Evolutionary conservation across 305 asterid species (phyloP), one percentile per base, ranked within the genome.

Genomic region (Rubia occidens): DNA sequence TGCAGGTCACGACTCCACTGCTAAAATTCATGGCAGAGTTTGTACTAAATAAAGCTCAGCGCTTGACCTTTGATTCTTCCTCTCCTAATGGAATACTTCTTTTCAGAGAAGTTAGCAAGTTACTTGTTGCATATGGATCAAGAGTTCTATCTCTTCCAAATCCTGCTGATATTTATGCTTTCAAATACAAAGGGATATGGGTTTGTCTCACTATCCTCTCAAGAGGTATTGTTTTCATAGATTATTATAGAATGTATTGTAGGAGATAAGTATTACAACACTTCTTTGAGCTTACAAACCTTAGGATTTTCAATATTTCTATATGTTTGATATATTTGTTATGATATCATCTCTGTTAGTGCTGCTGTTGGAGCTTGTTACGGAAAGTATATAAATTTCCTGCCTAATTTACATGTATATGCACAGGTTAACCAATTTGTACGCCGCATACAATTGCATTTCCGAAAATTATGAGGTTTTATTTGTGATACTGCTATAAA

Each of bases 61-160:
- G 98, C 18, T 82, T 94, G 86, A 90, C 91, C 67, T 94, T 94
- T 79, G 98, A 94, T 81, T 87, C 84, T 54, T 94, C 98, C 70
- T 94, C 98, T 71, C 96, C 98, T 59, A 90, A 91, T 76, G 98
- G 97, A 74, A 94, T 94, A 77, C 96, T 94, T 72, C 97, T 94
- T 64, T 94, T 94, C 80, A 79, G 96, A 84, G 98, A 90, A 89
- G 93, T 90, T 72, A 94, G 98, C 88, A 94, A 94, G 80, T 75
- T 94, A 72, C 91, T 94, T 73, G 95, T 90, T 65, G 89, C 89
- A 61, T 94, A 88, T 79, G 98, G 98, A 74, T 83, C 97, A 75
- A 83, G 95, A 81, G 79, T 94, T 79, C 74, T 94, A 42, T 76
- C 95, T 54, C 84, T 89, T 79, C 94, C 96, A 75, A 94, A 72